Evolutionary conservation across 176 grass and related monocot genomes (phyloP), one percentile per base, ranked within the genome.

Genomic region (Triticum monococcum): DNA sequence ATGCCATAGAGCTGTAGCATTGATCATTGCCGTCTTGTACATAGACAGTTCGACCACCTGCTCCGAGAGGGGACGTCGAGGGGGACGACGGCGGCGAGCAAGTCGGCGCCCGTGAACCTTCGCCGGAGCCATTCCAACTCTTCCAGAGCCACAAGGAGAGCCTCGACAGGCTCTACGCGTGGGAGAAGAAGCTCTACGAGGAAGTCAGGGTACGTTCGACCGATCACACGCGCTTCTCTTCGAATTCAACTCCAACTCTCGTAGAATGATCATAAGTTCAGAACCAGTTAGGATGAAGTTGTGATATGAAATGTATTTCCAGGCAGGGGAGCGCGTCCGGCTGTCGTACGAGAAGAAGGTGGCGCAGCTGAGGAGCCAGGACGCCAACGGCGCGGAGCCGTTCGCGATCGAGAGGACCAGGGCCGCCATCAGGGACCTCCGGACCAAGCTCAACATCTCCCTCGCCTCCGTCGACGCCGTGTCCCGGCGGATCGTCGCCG

Each of bases 181-280:
- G 93, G 96, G 96, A 95, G 79, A 98, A 98, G 90, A 98, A 87
- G 75, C 76, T 95, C 40, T 95, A 95, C 67, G 88, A 98, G 37
- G 96, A 98, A 79, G 96, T 98, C 81, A 94, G 87, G 88, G 96
- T 98, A 86, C 57, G 63, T 4, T 20, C 9, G 18, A 41, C 23
- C 24, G 41, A 50, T 30, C 7, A 50, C 72, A 30, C 23, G 16
- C 13, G 7, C 72, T 50, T 50, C 24, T 46, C 38, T 7, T 24
- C 8, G 1, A 74, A 26, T 60, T 57, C 46, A 62, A 26, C 5
- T 43, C 48, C 3, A 12, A 8, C 31, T 16, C 41, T 14, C 50
- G 25, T 67, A 7, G 28, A 41, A 67, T 68, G 24, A 5, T 66
- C 23, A 74, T 23, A 75, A 50, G 16, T 75, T 75, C 17, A 81